Evolutionary conservation across 495 filamentous ascomycete species (phyloP).

Genomic region (Penicillium canariense): DNA sequence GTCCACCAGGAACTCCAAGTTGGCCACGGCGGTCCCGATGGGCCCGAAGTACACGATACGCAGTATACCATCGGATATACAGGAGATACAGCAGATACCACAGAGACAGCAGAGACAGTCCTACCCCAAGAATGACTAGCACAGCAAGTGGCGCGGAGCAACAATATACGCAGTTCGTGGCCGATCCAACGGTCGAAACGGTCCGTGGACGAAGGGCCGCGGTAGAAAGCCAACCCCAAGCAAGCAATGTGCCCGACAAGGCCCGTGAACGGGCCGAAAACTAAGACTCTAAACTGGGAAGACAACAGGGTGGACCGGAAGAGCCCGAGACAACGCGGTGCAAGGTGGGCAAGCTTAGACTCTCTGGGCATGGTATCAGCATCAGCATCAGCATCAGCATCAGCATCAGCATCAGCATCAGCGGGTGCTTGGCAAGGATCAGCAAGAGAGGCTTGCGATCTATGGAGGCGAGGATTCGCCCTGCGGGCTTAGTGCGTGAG

Average conservation of each 20-base stretch:
- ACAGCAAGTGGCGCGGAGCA: background rate
- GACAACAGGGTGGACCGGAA: too few relatives aligned
- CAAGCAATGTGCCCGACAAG: background rate
- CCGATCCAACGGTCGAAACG: background rate
- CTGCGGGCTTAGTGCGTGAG: conserved; percentile 10
- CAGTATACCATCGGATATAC: background rate
- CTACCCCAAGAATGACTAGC: too few relatives aligned
- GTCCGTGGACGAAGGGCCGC: conserved; percentile 1
- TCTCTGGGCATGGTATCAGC: background rate
- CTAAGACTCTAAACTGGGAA: too few relatives aligned
- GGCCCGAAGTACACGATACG: background rate
- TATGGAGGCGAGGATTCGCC: conserved; percentile 8
- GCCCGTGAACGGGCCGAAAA: conserved; percentile 3
- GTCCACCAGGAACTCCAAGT: conserved; percentile 24
- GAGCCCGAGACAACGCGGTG: too few relatives aligned
- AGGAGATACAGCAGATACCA: too few relatives aligned
- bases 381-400: background rate
- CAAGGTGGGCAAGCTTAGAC: background rate
- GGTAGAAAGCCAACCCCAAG: conserved; percentile 19
- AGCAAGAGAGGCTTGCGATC: conserved; percentile 6
- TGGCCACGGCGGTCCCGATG: conserved; percentile 5
- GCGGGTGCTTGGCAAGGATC: conserved; percentile 7
- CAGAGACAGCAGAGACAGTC: too few relatives aligned
- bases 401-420: background rate
- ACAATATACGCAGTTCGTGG: background rate